A percentile compares a stretch with the other conserved stretches of the same genome.
phyloP scores from a whole-genome alignment of 306 rosid species.

The Abrus precatorius region DNA sequence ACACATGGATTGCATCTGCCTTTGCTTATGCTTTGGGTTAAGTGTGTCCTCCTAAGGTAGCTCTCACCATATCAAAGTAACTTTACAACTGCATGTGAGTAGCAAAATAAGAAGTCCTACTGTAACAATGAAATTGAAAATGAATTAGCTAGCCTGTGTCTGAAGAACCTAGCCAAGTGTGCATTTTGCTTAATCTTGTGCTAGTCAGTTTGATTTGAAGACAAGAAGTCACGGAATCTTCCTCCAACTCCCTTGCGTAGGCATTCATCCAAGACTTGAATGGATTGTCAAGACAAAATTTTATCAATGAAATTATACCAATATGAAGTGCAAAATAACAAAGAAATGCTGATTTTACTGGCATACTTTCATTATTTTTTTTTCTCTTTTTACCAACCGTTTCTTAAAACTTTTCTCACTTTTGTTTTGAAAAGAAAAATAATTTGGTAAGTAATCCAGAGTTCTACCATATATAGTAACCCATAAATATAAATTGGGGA shows the following conservation, averaged over 20 bases:
- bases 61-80: neutral
- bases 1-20: constrained; percentile 3
- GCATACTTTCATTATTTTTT: neutral
- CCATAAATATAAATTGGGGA: neutral
- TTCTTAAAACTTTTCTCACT: neutral
- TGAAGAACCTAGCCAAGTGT: neutral
- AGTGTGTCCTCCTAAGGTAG: neutral
- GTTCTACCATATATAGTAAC: neutral
- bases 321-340: neutral
- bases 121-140: neutral
- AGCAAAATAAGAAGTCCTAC: neutral
- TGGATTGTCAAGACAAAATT: neutral
- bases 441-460: neutral
- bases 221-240: constrained; percentile 31
- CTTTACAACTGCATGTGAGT: too few relatives aligned
- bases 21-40: neutral
- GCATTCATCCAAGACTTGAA: constrained; percentile 12
- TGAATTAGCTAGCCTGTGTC: neutral
- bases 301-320: neutral
- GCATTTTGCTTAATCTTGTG: constrained; percentile 20
- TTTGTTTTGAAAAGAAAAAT: neutral
- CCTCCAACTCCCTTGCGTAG: neutral
- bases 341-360: neutral
- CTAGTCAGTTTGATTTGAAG: neutral
- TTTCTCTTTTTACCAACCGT: constrained; percentile 10